Conservation (phyloP, 2,329 filamentous ascomycete species). For the Ophiostoma himal-ulmi region DNA sequence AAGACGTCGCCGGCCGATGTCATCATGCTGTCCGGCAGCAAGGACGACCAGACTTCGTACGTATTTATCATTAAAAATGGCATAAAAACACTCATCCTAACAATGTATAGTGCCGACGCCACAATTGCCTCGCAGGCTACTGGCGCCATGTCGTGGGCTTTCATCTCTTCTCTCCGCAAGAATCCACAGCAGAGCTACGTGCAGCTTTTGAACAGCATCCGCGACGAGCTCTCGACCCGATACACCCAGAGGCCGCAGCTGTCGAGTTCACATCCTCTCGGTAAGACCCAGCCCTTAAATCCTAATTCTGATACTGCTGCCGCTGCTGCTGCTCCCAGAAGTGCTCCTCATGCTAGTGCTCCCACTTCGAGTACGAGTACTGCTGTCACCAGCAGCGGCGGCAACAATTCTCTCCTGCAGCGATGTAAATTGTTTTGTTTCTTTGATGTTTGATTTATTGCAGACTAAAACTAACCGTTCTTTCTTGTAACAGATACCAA, state of each 20-base stretch:
- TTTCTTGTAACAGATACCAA: conserved; percentile 49
- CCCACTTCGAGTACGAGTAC: background rate
- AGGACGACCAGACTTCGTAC: conserved; percentile 87
- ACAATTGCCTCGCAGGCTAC: conserved; percentile 84
- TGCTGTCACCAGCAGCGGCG: background rate
- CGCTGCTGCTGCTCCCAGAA: background rate
- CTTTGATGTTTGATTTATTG: background rate
- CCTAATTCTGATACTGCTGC: background rate
- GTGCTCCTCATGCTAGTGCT: too few relatives aligned
- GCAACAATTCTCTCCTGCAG: background rate
- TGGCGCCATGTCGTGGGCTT: conserved; percentile 97
- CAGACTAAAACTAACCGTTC: conserved; percentile 22
- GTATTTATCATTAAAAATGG: conserved; percentile 32
- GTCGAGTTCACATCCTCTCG: conserved; percentile 90
- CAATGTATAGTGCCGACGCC: conserved; percentile 66
- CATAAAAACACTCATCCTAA: background rate
- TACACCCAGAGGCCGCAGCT: conserved; percentile 95
- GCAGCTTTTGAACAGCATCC: conserved; percentile 88
- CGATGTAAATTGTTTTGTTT: conserved; percentile 18
- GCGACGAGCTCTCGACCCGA: conserved; percentile 77
- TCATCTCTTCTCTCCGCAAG: conserved; percentile 83
- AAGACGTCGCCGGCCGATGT: conserved; percentile 95
- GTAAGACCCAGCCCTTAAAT: conserved; percentile 50
- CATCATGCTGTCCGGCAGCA: conserved; percentile 96
- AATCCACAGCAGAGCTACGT: conserved; percentile 96